These are phyloP conservation scores for Fusarium tupiense DNA, from an alignment of 2,329 filamentous ascomycete species.

Conservation along the genomic window DNA sequence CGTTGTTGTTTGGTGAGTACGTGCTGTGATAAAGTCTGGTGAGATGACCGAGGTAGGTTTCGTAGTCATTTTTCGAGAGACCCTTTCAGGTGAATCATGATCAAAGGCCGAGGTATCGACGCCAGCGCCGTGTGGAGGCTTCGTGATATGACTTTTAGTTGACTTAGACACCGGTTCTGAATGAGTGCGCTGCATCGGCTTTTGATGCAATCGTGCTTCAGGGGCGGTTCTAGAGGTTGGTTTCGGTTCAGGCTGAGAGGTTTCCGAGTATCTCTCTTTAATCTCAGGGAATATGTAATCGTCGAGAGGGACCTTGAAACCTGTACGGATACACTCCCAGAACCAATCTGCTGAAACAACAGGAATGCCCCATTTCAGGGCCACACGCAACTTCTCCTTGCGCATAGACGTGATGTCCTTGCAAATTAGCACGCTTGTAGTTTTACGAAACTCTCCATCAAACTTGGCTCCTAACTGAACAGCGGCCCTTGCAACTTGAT, in stretches of 20 bases:
- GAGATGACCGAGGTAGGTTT: conserved; percentile 39
- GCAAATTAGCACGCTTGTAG: conserved; percentile 82
- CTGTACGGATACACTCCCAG: conserved; percentile 77
- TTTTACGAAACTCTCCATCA: conserved; percentile 77
- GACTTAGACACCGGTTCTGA: conserved; percentile 31
- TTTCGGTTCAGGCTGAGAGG: conserved; percentile 9
- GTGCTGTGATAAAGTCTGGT: conserved; percentile 55
- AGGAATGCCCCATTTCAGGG: conserved; percentile 78
- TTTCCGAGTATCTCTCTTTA: conserved; percentile 44
- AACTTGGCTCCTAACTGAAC: conserved; percentile 82
- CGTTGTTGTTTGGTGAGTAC: conserved; percentile 48
- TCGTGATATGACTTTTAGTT: conserved; percentile 20
- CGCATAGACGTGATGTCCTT: conserved; percentile 65
- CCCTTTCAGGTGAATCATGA: conserved; percentile 42
- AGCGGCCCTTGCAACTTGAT: conserved; percentile 83
- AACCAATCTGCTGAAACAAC: conserved; percentile 87
- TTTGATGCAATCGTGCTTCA: conserved; percentile 4
- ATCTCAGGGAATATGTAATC: conserved; percentile 60
- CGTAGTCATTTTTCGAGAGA: conserved; percentile 3
- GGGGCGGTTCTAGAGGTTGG: not conserved
- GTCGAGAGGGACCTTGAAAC: conserved; percentile 57
- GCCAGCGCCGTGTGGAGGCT: conserved; percentile 39
- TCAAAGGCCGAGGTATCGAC: conserved; percentile 55
- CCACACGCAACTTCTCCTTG: conserved; percentile 82
- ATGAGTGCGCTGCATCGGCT: conserved; percentile 33